Evolutionary conservation across 2,329 filamentous ascomycete genomes (phyloP).

Genomic region (Cladobotryum mycophilum): DNA sequence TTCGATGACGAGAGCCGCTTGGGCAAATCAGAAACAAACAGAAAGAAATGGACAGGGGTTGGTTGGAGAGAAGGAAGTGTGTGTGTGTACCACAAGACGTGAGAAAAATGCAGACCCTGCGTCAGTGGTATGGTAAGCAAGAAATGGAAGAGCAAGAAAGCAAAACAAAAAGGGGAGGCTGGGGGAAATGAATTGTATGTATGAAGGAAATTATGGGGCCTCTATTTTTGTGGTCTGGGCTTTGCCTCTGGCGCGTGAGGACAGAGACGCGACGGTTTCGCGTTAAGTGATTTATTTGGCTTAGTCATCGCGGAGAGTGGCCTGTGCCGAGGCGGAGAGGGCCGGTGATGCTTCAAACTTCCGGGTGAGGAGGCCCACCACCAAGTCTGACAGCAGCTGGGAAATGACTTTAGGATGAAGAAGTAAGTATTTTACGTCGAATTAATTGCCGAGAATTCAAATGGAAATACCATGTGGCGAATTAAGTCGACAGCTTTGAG

Average conservation of each 20-base stretch:
- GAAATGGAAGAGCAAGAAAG: neutral
- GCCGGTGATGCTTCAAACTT: no score
- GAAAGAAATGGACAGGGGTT: neutral
- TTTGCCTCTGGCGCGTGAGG: conserved; percentile 14
- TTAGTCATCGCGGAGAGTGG: neutral
- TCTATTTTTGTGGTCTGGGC: conserved; percentile 4
- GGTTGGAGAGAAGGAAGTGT: neutral
- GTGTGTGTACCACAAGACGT: neutral
- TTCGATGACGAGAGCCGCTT: no score
- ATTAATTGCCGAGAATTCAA: no score
- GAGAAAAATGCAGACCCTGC: neutral
- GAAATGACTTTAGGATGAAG: no score
- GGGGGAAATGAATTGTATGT: conserved; percentile 10
- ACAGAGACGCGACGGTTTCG: conserved; percentile 22
- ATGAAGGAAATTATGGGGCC: conserved; percentile 8
- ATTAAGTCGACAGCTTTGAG: no score
- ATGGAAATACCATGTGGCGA: no score
- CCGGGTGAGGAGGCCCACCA: no score
- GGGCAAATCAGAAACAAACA: no score
- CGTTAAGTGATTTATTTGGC: conserved; percentile 22
- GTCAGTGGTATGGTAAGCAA: neutral
- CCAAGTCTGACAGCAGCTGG: no score
- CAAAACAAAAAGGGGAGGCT: conserved; percentile 1
- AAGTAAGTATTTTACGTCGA: no score
- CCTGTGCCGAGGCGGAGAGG: no score